These are phyloP conservation scores for Elsinoe batatas DNA, from an alignment of 2,329 filamentous ascomycete genomes.

Conservation along the genomic window DNA sequence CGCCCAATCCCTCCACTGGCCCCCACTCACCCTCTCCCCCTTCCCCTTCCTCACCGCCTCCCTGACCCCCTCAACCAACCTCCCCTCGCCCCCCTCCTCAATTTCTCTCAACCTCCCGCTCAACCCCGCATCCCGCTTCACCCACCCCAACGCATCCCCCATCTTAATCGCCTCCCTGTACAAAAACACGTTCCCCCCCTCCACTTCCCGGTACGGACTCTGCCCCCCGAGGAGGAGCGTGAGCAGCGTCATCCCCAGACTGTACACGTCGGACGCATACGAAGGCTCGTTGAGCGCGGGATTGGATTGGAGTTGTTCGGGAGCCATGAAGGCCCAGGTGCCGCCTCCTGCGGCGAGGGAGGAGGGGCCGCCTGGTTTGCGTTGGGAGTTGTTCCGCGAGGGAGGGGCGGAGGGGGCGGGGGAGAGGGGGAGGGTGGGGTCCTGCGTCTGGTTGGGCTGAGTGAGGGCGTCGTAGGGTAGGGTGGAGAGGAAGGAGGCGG, in stretches of 20 bases:
- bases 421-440: conserved; percentile 23
- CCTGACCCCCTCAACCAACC: conserved; percentile 29
- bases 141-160: conserved; percentile 32
- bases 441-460: conserved; percentile 21
- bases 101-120: conserved; percentile 24
- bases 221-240: conserved; percentile 33
- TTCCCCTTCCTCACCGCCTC: conserved; percentile 30
- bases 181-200: conserved; percentile 31
- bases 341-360: conserved; percentile 29
- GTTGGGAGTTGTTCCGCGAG: conserved; percentile 4
- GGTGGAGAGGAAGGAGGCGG: conserved; percentile 26
- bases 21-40: conserved; percentile 22
- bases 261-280: conserved; percentile 34
- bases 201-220: conserved; percentile 31
- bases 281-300: conserved; percentile 25
- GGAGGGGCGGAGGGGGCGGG: conserved; percentile 17
- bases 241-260: conserved; percentile 36
- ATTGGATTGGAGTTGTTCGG: conserved; percentile 24
- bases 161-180: conserved; percentile 36
- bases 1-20: conserved; percentile 26
- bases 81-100: conserved; percentile 23
- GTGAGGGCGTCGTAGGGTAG: conserved; percentile 25
- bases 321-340: conserved; percentile 38
- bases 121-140: conserved; percentile 28
- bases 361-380: neutral